Evolutionary conservation across 2,329 filamentous ascomycete genomes (phyloP).

Genomic region (Cladosporium colombiae): DNA sequence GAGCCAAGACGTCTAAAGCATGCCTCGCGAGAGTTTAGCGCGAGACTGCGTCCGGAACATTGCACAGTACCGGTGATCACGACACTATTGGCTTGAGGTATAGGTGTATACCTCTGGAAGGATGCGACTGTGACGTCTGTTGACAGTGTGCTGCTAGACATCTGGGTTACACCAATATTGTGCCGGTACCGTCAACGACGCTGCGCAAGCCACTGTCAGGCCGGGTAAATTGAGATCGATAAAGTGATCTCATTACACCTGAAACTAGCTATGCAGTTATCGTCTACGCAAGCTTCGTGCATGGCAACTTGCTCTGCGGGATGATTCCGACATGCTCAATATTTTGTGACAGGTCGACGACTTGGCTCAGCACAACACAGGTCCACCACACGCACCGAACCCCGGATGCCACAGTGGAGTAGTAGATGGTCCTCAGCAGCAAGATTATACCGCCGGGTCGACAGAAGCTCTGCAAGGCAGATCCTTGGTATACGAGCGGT

Average conservation of each 20-base stretch:
- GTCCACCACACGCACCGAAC: neutral
- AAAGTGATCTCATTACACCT: neutral
- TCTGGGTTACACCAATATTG: neutral
- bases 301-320: neutral
- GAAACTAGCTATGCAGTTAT: neutral
- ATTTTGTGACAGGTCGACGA: neutral
- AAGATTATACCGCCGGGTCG: too few species aligned
- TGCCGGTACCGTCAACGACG: neutral
- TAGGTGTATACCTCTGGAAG: neutral
- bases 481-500: neutral
- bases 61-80: neutral
- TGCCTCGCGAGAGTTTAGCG: neutral
- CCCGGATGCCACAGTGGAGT: neutral
- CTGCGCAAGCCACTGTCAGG: constrained; percentile 5
- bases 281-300: neutral
- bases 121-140: neutral
- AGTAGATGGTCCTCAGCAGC: neutral
- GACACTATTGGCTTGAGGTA: neutral
- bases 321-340: neutral
- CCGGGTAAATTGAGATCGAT: constrained; percentile 9
- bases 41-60: neutral
- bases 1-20: neutral
- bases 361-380: neutral
- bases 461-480: neutral
- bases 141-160: neutral